Evolutionary conservation across 2,329 filamentous ascomycete genomes (phyloP), one percentile per base, ranked within the genome.

Genomic region (Helicocarpus griseus): DNA sequence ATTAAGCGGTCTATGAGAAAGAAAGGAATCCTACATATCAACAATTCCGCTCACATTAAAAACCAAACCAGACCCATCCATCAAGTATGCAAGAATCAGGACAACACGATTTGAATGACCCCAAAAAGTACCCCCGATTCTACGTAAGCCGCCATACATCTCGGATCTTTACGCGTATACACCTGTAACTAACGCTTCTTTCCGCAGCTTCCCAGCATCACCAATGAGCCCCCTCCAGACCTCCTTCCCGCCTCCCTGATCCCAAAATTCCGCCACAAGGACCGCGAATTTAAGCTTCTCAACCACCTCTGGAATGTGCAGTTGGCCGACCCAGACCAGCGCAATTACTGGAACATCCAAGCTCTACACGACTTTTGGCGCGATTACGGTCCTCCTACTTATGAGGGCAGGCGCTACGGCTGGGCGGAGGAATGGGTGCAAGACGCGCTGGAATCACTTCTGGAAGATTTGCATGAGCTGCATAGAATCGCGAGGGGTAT

Each of bases 291-390:
- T n/a, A 35, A 48, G 43, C 48, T 57, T 40, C 56, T 61, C n/a
- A 31, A 33, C 3, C 41, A 60, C 33, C 44, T 61, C 17, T 61
- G 58, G 57, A 36, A 51, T 17, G 50, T 57, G 11, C 58, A 61
- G 40, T 53, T 61, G 6, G 52, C 48, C 1, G 26, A 49, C n/a
- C 29, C 40, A 26, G 22, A 51, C 4, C 41, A 45, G 17, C 49
- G 56, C n/a, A 51, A 56, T 24, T 17, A 45, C 9, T 49, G 51
- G 53, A 58, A 57, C 26, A 51, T 61, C 21, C 31, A 48, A 38
- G 51, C 48, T 11, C 56, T 58, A 2, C 48, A 59, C 26, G 40
- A 51, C 9, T 60, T 57, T 38, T 61, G 58, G 58, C 51, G 49
- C 6, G 52, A 55, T 19, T 19, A 33, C 14, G 49, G 51, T 3